Base-by-base conservation (phyloP, 2,329 filamentous ascomycete species). In the Plectosphaerella sp. region DNA sequence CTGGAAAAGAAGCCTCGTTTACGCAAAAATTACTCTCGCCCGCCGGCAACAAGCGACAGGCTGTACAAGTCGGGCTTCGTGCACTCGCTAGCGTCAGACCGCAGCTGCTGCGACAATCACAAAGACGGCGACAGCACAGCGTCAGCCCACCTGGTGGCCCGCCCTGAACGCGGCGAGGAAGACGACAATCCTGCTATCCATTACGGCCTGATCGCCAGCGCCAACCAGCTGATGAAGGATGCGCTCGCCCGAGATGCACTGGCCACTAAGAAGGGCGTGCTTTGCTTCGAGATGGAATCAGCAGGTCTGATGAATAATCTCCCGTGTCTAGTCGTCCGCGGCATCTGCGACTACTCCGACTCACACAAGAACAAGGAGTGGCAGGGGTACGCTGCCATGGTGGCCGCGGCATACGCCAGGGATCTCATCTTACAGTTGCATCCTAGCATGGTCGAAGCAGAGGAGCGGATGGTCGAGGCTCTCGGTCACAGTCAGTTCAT, bases 311-410 rank as follows among this genome's bases (percentile, higher is more conserved):
- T 62, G 57, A 57, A 59, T 15, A 46, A 60, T 0, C 59, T 69
- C 1, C 64, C 66, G 0, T 73, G 66, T 33, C 51, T 74, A 0
- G 60, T 68, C 0, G 67, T 75, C n/a, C 63, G 69, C 16, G 71
- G 69, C 0, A 70, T 74, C 0, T 74, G 65, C 20, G 67, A 73
- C 46, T 74, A 73, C 46, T 61, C 67, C 4, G 71, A 74, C 51
- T 65, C 61, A 0, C 68, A 73, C 50, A 73, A 72, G 49, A 64
- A 64, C 22, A 64, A 72, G 10, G 28, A 39, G 3, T 73, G 68
- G 70, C 67, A 72, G 22, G 37, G 39, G 0, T 72, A 69, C 53
- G 69, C 71, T 0, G 67, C 71, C 1, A 58, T 59, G 0, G 60
- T 62, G 0, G 69, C 71, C 0, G 69, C 69, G 0, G 63, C 63